A percentile compares a stretch with the other conserved stretches of the same genome.
Evolutionary conservation across 495 filamentous ascomycete genomes (phyloP).

Genomic region (Daldinia decipiens): DNA sequence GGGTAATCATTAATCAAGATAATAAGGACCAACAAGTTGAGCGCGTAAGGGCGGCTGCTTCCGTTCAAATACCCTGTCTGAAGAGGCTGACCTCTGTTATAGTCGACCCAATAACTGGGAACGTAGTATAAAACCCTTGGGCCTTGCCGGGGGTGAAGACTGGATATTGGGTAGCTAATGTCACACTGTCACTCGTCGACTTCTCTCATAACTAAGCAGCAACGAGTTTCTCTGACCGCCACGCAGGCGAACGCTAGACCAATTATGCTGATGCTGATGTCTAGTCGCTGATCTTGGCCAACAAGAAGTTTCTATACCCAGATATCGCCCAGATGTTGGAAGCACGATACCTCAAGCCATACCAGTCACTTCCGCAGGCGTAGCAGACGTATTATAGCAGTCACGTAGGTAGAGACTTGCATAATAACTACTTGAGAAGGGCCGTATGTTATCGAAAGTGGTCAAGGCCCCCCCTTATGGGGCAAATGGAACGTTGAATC

Average conservation of each 20-base stretch:
- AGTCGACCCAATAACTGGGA: slow-evolving; percentile 37
- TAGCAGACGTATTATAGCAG: slow-evolving; percentile 35
- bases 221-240: slow-evolving; percentile 35
- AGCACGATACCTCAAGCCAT: slow-evolving; percentile 24
- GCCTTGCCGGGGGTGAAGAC: slow-evolving; percentile 18
- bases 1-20: slow-evolving; percentile 40
- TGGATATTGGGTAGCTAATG: slow-evolving; percentile 30
- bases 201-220: slow-evolving; percentile 21
- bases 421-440: slow-evolving; percentile 27
- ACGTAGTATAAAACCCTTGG: slow-evolving; percentile 33
- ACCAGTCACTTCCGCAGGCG: slow-evolving; percentile 22
- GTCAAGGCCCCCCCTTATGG: slow-evolving; percentile 34
- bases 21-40: slow-evolving; percentile 20
- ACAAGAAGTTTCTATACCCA: slow-evolving; percentile 23
- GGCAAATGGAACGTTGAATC: slow-evolving; percentile 39
- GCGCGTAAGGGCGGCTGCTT: slow-evolving; percentile 42
- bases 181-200: slow-evolving; percentile 29
- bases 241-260: slow-evolving; percentile 32
- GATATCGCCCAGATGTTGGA: slow-evolving; percentile 14
- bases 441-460: slow-evolving; percentile 5
- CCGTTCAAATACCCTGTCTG: slow-evolving; percentile 39
- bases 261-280: slow-evolving; percentile 37
- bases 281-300: slow-evolving; percentile 26
- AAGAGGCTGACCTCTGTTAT: slow-evolving; percentile 22
- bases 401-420: slow-evolving; percentile 22